Conservation (phyloP, 2,329 filamentous ascomycete genomes). For the Claviceps arundinis region DNA sequence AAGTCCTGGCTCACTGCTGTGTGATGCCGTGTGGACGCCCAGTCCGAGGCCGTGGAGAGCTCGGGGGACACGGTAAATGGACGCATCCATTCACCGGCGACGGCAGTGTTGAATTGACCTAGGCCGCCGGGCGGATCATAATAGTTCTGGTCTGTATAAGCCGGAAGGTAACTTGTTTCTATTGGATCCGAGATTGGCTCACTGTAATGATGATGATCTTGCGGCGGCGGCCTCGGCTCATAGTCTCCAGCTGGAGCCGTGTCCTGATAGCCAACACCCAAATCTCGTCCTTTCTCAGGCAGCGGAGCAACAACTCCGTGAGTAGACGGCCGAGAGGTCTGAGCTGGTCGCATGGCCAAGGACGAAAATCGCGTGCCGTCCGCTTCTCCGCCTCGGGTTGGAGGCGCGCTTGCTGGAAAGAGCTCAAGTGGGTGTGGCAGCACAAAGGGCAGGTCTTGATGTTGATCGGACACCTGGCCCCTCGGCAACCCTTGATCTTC, state of each 20-base stretch:
- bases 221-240: background rate
- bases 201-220: background rate
- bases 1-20: background rate
- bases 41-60: constrained; percentile 4
- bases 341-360: background rate
- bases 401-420: background rate
- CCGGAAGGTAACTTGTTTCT: background rate
- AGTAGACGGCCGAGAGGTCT: background rate
- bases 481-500: background rate
- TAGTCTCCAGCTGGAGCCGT: background rate
- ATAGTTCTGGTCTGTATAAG: background rate
- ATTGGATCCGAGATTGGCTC: background rate
- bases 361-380: background rate
- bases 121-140: background rate
- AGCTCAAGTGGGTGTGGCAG: background rate
- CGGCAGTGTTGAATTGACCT: background rate
- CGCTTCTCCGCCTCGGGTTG: background rate
- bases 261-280: background rate
- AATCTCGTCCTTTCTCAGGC: background rate
- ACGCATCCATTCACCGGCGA: constrained; percentile 1
- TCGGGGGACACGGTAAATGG: constrained; percentile 7
- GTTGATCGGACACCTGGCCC: background rate
- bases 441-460: background rate
- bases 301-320: background rate
- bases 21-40: background rate